Base-by-base conservation (phyloP, 495 filamentous ascomycete species). In the Bacidia gigantensis region DNA sequence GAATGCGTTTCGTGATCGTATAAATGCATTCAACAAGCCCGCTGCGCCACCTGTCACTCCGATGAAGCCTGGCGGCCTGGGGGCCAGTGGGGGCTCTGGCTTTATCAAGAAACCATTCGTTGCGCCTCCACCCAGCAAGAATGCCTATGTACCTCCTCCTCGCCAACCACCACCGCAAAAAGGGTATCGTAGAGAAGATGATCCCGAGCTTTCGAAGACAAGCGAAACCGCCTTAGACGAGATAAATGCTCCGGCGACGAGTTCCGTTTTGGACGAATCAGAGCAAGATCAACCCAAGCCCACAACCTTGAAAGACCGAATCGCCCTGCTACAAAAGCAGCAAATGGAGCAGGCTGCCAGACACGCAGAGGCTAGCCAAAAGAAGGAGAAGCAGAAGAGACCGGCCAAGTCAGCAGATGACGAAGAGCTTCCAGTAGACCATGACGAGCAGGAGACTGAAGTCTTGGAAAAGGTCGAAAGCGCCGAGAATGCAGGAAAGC, bases 51-150 rank as follows among this genome's bases (percentile, higher is more conserved):
- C 92, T 11, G 67, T 92, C 51, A 78, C 87, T 2, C 92, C 93
- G 2, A 87, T 88, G 65, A 94, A 95, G 59, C 87, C 88, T 11
- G 72, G 77, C 55, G 77, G 77, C 2, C 60, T 81, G 32, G 68
- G 74, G 49, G 62, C 72, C 42, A 71, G 78, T 23, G 72, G 77
- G 42, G 73, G 76, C 11, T 70, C 71, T 46, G 75, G 76, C 53
- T 97, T 97, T 58, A 80, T 97, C 64, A 96, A 93, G 73, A 97
- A 97, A 66, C 88, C 92, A n/a, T 98, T 96, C 60, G 92, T 98
- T 53, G 84, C 92, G 1, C 88, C 93, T 26, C 92, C 92, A 49
- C 92, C 92, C 5, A 94, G 87, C 65, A 85, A 89, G 56, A 83
- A 96, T 73, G 83, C 93, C 1, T 98, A 87, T 60, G 77, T 97